Evolutionary conservation across 192 early-diverging fungal species (phyloP), one percentile per base, ranked within the genome.

Genomic region (Coemansia erecta): DNA sequence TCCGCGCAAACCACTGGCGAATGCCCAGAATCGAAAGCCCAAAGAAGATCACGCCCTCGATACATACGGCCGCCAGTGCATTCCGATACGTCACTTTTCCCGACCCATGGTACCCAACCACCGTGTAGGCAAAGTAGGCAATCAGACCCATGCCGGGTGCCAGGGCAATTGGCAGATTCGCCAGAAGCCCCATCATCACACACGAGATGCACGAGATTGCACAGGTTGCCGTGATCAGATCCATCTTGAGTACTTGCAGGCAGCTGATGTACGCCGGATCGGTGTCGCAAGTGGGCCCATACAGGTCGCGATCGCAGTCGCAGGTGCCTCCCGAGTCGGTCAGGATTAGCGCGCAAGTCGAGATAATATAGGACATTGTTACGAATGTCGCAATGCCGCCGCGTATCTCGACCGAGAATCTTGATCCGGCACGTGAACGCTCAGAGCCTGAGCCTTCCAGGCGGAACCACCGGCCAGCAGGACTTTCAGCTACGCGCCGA

Each of bases 101-200:
- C n/a, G 82, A 82, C 2, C 90, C 90, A 53, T 85, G 88, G 73
- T 84, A 90, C 9, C 89, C 90, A 15, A 93, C 90, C 10, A 93
- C 90, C 0, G 87, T 90, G 64, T 90, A 92, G 8, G 90, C 85
- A 66, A 92, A 92, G 64, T 90, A 93, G 22, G 90, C 89, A 53
- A 89, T 92, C 18, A 91, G 72, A 9, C 91, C 91, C 86, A 93
- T 86, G 61, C 90, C 90, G 17, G 91, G 91, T 11, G 91, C 91
- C 70, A 93, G 66, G 15, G 87, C 88, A 60, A 93, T 71, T 2
- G 91, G 91, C 62, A 90, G 70, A 57, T 93, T 92, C 6, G 91
- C 87, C 17, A 87, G 69, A 7, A 82, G 37, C 45, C 87, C 86
- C 76, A 89, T 87, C n/a, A 86, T 68, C n/a, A 84, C 61, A 33